Evolutionary conservation across 1,284 basidiomycete species (phyloP), one percentile per base, ranked within the genome.

Genomic region (Moesziomyces sp.): DNA sequence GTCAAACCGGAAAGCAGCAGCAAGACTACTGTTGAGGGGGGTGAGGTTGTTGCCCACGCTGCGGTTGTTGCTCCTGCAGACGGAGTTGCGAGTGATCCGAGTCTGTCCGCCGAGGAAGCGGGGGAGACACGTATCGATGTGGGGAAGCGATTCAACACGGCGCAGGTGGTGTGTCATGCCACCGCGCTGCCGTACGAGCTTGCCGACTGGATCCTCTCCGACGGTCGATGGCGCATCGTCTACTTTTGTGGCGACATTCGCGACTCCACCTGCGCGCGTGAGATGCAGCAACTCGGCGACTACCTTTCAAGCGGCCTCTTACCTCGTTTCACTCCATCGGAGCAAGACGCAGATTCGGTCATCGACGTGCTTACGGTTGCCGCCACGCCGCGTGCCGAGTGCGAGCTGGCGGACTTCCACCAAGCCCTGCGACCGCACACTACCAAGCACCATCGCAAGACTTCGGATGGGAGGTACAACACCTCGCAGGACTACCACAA

Each of bases 291-390:
- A 16, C 23, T 68, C 9, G 56, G 59, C 14, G 58, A 60, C 30
- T 63, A 58, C 47, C 33, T 73, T 1, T 16, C 50, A 2, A 3
- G 42, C 19, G 26, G 45, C 19, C 52, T 73, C 9, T 44, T 63
- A 10, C 52, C 59, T 4, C 52, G 21, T 2, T 67, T 57, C 45
- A 68, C 69, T 1, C 52, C 64, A 6, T 38, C 52, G 30, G 59
- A 57, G 21, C 56, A 67, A 40, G 64, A 63, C 14, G 28, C 52
- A 3, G 69, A 73, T 52, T 68, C 64, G 43, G 45, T 73, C 18
- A 68, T 73, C 59, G 69, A 73, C 10, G 64, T 73, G 6, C 24
- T 66, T n/a, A 66, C 59, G 35, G 52, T 66, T 33, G 62, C 63
- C 35, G 57, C 64, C 14, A 61, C 60, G 3, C 55, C 60, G 19